Conservation (phyloP, 768 basidiomycete genomes). For the Hypsizygus marmoreus region DNA sequence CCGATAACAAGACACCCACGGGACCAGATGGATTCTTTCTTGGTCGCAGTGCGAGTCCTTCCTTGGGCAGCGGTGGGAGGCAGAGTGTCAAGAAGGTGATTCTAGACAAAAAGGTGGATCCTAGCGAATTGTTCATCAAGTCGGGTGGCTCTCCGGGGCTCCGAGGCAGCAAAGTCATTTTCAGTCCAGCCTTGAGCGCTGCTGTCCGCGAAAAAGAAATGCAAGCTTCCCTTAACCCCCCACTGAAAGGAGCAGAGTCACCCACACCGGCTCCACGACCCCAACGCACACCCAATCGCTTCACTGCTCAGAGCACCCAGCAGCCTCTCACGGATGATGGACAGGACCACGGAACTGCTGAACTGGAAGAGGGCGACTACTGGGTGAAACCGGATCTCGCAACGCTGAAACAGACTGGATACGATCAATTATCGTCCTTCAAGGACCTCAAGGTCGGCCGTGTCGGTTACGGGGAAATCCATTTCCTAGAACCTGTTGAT, state of each 20-base stretch:
- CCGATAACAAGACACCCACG: slow-evolving; percentile 44
- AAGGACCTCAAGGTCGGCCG: slow-evolving; percentile 84
- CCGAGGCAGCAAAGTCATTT: slow-evolving; percentile 59
- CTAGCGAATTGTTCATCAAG: slow-evolving; percentile 66
- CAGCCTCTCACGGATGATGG: slow-evolving; percentile 21
- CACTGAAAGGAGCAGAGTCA: slow-evolving; percentile 30
- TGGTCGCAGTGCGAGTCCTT: slow-evolving; percentile 58
- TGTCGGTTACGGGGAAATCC: slow-evolving; percentile 89
- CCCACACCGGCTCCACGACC: slow-evolving; percentile 37
- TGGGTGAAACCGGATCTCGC: slow-evolving; percentile 82
- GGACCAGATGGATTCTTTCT: slow-evolving; percentile 67
- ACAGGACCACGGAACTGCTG: slow-evolving; percentile 31
- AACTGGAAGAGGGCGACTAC: slow-evolving; percentile 85
- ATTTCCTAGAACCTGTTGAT: slow-evolving; percentile 79
- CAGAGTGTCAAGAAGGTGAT: slow-evolving; percentile 94
- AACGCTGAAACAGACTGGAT: slow-evolving; percentile 68
- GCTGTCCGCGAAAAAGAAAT: slow-evolving; percentile 77
- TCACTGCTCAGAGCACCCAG: slow-evolving; percentile 37
- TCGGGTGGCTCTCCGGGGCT: slow-evolving; percentile 46
- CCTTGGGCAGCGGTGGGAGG: slow-evolving; percentile 66
- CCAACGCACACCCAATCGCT: slow-evolving; percentile 42
- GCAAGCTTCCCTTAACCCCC: slow-evolving; percentile 31
- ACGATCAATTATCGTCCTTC: slow-evolving; percentile 74
- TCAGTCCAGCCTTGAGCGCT: slow-evolving; percentile 74
- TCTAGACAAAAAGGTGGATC: slow-evolving; percentile 81